phyloP scores from a whole-genome alignment of 495 filamentous ascomycete genomes.

The Neurospora hispaniola region DNA sequence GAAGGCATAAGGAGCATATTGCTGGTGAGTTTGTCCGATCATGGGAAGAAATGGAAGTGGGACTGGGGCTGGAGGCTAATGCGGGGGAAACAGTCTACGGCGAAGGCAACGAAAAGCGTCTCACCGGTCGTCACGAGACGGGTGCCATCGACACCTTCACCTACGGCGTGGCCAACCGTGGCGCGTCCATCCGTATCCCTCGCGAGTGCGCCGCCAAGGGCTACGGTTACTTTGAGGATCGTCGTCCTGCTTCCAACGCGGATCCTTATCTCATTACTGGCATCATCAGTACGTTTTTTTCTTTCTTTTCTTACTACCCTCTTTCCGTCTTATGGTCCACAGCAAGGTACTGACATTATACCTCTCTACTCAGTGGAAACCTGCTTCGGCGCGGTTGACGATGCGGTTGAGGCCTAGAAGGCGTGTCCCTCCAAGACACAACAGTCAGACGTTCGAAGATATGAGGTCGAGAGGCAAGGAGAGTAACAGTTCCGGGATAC shows the following conservation, averaged over 20 bases:
- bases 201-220: slow-evolving; percentile 76
- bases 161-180: slow-evolving; percentile 88
- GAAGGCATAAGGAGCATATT: slow-evolving; percentile 83
- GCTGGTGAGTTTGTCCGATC: slow-evolving; percentile 27
- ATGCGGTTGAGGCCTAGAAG: not conserved
- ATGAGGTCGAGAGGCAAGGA: not conserved
- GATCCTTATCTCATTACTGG: slow-evolving; percentile 58
- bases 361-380: not conserved
- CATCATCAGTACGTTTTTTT: not conserved
- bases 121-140: slow-evolving; percentile 88
- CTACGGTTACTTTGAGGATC: slow-evolving; percentile 93
- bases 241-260: slow-evolving; percentile 82
- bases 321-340: not conserved
- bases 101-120: slow-evolving; percentile 72
- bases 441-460: not conserved
- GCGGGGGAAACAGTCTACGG: slow-evolving; percentile 49
- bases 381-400: not conserved
- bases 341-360: not conserved
- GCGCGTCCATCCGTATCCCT: slow-evolving; percentile 74
- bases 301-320: not conserved
- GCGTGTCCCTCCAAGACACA: not conserved
- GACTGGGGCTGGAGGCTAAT: not conserved
- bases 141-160: slow-evolving; percentile 79
- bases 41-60: not conserved
- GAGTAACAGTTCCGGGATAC: not conserved